Evolutionary conservation across 1,139 yeast species (phyloP).

Genomic region (Candida tropicalis): DNA sequence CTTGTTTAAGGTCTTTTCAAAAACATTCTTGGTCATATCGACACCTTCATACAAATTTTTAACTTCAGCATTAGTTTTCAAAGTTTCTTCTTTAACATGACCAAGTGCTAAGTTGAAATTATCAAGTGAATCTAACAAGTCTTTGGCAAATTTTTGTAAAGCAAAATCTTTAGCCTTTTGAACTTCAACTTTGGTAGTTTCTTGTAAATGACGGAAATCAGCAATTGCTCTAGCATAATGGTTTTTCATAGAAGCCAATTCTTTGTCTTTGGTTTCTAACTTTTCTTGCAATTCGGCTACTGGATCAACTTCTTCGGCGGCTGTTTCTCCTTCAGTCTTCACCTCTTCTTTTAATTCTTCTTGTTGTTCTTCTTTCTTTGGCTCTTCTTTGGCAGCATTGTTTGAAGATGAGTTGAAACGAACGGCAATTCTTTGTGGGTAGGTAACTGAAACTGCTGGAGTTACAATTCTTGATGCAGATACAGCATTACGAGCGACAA

Average conservation of each 20-base stretch:
- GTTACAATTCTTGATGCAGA: slow-evolving; percentile 21
- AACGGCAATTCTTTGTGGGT: slow-evolving; percentile 15
- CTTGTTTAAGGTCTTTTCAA: slow-evolving; percentile 78
- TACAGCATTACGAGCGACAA: slow-evolving; percentile 23
- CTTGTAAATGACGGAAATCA: slow-evolving; percentile 92
- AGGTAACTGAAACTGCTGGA: slow-evolving; percentile 20
- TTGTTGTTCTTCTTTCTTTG: slow-evolving; percentile 11
- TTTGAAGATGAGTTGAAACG: slow-evolving; percentile 27
- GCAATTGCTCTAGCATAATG: slow-evolving; percentile 83
- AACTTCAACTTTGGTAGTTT: slow-evolving; percentile 83
- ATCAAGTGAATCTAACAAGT: slow-evolving; percentile 85
- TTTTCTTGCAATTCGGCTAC: slow-evolving; percentile 54
- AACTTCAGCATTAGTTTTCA: slow-evolving; percentile 62
- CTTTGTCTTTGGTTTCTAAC: slow-evolving; percentile 71
- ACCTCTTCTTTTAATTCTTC: slow-evolving; percentile 9
- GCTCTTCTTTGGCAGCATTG: slow-evolving; percentile 19
- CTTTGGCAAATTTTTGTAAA: slow-evolving; percentile 89
- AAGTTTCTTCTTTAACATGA: slow-evolving; percentile 71
- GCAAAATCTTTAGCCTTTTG: slow-evolving; percentile 91
- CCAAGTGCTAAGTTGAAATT: slow-evolving; percentile 86
- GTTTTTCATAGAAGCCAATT: slow-evolving; percentile 80
- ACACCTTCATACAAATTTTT: slow-evolving; percentile 86
- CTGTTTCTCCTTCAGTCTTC: slow-evolving; percentile 17
- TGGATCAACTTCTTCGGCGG: slow-evolving; percentile 25
- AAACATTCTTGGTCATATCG: slow-evolving; percentile 83